Evolutionary conservation across 2,329 filamentous ascomycete species (phyloP).

Genomic region (Sordariomycetes sp.): DNA sequence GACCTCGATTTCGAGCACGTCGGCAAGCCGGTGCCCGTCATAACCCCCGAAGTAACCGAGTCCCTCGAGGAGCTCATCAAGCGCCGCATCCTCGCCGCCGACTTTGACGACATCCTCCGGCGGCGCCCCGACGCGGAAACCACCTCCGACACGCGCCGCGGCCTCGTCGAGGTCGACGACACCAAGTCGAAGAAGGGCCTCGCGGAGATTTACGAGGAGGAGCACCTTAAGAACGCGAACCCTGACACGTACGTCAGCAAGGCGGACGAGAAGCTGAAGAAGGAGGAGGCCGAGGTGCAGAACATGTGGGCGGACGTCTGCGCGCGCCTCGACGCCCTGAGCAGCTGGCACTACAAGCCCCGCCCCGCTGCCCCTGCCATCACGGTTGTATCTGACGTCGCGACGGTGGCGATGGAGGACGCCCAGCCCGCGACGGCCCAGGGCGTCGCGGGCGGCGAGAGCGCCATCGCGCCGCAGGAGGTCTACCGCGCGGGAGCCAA

Average conservation of each 20-base stretch:
- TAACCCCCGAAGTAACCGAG: constrained; percentile 83
- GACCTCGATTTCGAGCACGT: constrained; percentile 92
- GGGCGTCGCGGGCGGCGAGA: constrained; percentile 53
- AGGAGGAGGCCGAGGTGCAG: constrained; percentile 73
- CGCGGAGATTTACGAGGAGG: constrained; percentile 88
- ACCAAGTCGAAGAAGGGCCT: constrained; percentile 77
- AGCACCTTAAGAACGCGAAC: constrained; percentile 68
- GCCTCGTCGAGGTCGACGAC: constrained; percentile 72
- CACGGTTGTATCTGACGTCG: constrained; percentile 78
- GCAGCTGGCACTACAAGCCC: constrained; percentile 91
- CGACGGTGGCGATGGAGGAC: constrained; percentile 91
- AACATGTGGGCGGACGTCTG: constrained; percentile 71
- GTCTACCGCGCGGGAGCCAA: constrained; percentile 68
- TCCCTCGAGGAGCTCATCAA: constrained; percentile 91
- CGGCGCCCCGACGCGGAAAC: constrained; percentile 64
- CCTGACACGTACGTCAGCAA: constrained; percentile 68
- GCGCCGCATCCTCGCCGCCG: constrained; percentile 72
- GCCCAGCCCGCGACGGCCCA: constrained; percentile 74
- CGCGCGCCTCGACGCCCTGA: constrained; percentile 73
- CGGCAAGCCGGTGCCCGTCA: constrained; percentile 87
- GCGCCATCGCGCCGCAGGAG: constrained; percentile 85
- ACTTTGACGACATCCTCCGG: constrained; percentile 85
- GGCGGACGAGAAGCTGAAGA: constrained; percentile 67
- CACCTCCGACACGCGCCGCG: constrained; percentile 48
- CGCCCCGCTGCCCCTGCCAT: constrained; percentile 71